Evolutionary conservation across 169 alveolate species (phyloP).

Genomic region (Condylostoma magnum): DNA sequence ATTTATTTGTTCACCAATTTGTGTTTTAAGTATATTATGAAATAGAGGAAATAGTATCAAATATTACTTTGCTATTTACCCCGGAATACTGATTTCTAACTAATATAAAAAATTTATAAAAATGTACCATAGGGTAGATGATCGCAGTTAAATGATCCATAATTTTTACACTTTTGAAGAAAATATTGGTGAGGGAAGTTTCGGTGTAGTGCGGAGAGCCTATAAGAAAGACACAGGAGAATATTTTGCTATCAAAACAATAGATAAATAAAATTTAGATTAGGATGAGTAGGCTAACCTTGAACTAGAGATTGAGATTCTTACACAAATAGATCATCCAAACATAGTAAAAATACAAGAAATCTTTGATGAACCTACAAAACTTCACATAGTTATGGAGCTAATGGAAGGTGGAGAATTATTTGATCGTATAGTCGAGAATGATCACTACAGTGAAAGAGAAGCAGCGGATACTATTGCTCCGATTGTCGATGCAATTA

Average conservation of each 20-base stretch:
- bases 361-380: constrained; percentile 67
- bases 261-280: constrained; percentile 57
- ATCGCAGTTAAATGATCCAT: background rate
- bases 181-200: constrained; percentile 63
- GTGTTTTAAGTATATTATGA: too few species aligned
- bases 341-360: constrained; percentile 73
- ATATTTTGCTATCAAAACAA: constrained; percentile 74
- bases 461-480: constrained; percentile 81
- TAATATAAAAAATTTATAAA: too few species aligned
- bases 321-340: constrained; percentile 77
- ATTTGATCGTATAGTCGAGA: constrained; percentile 81
- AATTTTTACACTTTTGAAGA: constrained; percentile 26
- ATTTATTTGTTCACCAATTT: too few species aligned
- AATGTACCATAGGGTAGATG: constrained; percentile 2
- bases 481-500: constrained; percentile 82
- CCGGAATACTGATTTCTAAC: too few species aligned
- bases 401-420: constrained; percentile 82
- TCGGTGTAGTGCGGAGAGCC: constrained; percentile 71
- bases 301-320: constrained; percentile 62
- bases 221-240: constrained; percentile 69
- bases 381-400: constrained; percentile 70
- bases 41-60: too few species aligned
- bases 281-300: constrained; percentile 61
- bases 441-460: constrained; percentile 78
- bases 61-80: too few species aligned